Evolutionary conservation across 106 monocot genomes (phyloP), one percentile per base, ranked within the genome.

Genomic region (Acanthochlamys bracteata): DNA sequence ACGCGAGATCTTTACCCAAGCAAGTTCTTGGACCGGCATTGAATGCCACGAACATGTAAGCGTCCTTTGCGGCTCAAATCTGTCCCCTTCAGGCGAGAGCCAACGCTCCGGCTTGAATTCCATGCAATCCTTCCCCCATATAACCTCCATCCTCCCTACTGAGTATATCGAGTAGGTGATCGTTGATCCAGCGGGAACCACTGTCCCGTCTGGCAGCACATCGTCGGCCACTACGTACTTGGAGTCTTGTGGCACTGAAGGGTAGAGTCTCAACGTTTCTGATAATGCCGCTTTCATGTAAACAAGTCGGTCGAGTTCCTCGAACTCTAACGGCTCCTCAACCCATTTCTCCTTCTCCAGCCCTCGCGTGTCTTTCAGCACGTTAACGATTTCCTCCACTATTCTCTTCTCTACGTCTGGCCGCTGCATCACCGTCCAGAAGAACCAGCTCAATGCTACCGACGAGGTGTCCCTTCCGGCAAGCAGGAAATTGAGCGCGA

Each of bases 391-490:
- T 74, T 92, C 92, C 25, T 12, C 57, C 13, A 92, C 20, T 10
- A 92, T 59, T 76, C 75, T 81, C 41, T 40, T n/a, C 72, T 92
- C 92, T 20, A 87, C 63, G 45, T 81, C 72, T 0, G 84, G 78
- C 60, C 75, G 59, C 60, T 64, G 84, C 69, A 79, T 92, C 11
- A 92, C 58, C 10, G 53, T 77, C 74, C 73, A 92, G 79, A 92
- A 92, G 79, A 92, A 92, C 92, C 92, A 92, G 76, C 84, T 84
- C 47, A 92, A 84, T 3, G 92, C 92, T 17, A 93, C 88, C 0
- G 93, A 88, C 14, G 93, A 93, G 25, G 93, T 93, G 82, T 93
- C 93, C 9, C 93, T 69, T 7, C 93, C 93, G 11, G 93, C 93
- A 24, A 93, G 80, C 41, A 93, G 63, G 77, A 93, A 93, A 55